Base-by-base conservation (phyloP, 129 eudicot species). In the Flaveria linearis region DNA sequence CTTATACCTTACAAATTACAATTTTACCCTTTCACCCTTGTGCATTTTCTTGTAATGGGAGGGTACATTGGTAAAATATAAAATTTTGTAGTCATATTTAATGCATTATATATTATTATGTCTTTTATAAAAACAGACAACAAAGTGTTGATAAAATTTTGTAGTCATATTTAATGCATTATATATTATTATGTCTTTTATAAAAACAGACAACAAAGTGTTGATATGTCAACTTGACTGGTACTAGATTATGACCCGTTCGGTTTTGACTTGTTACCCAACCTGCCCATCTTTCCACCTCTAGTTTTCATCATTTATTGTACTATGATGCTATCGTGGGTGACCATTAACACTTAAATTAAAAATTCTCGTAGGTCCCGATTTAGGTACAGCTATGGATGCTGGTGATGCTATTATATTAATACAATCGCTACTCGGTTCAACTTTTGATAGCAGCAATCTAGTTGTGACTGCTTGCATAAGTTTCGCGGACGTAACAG, bases 371-470 rank as follows among this genome's bases (percentile, higher is more conserved):
- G 76, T 57, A 95, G 99, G 99, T 68, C 99, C 96, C 69, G 97
- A 86, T 75, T 5, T 95, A 78, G 87, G 85, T 74, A 89, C 97
- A 42, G 84, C 99, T 13, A 83, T 80, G 69, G 99, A 95, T 84
- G 94, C 99, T 56, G 97, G 94, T 65, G 99, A 95, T 83, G 94
- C 96, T 45, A 85, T 95, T 46, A 91, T 90, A 1, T 86, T 86
- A 78, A 68, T 95, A 55, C 99, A 95, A 79, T 84, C 97, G 42
- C 94, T 95, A 42, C 82, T 86, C 41, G 92, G 97, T 39, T 95
- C 97, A 30, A 95, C 96, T 30, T 95, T 95, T 76, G 99, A 95
- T 75, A 91, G 99, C 86, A 91, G 99, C 88, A 96, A 91, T 66
- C 93, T 95, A 70, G 95, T 95, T 64, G 85, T 95, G 71, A 95